These are phyloP conservation scores for Boletellus sp. DNA, from an alignment of 1,284 basidiomycete species.

Conservation along the genomic window DNA sequence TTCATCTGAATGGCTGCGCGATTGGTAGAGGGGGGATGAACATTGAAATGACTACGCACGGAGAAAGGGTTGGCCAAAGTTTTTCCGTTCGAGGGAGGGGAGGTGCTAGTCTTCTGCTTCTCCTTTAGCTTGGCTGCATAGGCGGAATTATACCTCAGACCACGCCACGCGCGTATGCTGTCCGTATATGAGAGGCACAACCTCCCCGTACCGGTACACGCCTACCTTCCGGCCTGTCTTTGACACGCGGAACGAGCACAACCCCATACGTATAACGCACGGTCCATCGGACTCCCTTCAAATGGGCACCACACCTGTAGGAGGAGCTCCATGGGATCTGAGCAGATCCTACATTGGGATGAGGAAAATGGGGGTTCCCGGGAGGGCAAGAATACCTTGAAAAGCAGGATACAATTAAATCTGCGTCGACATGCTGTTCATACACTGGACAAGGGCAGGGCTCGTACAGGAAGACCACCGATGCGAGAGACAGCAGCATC, in stretches of 20 bases:
- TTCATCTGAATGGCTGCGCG: slow-evolving; percentile 17
- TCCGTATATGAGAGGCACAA: slow-evolving; percentile 13
- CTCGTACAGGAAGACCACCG: slow-evolving; percentile 81
- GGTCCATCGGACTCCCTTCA: slow-evolving; percentile 75
- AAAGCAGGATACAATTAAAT: slow-evolving; percentile 30
- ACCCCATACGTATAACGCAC: slow-evolving; percentile 78
- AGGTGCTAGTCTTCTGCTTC: slow-evolving; percentile 35
- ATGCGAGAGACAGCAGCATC: slow-evolving; percentile 82
- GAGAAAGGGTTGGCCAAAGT: slow-evolving; percentile 65
- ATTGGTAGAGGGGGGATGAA: background rate
- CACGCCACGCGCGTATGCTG: slow-evolving; percentile 77
- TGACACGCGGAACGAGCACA: slow-evolving; percentile 69
- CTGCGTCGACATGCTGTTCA: slow-evolving; percentile 26
- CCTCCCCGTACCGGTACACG: slow-evolving; percentile 15
- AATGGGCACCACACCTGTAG: slow-evolving; percentile 85
- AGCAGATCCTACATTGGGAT: slow-evolving; percentile 67
- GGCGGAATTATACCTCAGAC: slow-evolving; percentile 61
- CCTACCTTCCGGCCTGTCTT: slow-evolving; percentile 68
- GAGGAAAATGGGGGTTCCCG: slow-evolving; percentile 52
- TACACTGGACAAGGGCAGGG: slow-evolving; percentile 40
- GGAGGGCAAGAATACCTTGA: slow-evolving; percentile 56
- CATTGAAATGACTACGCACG: slow-evolving; percentile 36
- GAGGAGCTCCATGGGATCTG: slow-evolving; percentile 69
- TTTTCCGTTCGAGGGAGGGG: slow-evolving; percentile 34
- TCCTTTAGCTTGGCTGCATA: slow-evolving; percentile 70